A percentile compares a stretch with the other conserved stretches of the same genome.
These are phyloP conservation scores for Falciphora oryzae DNA, from an alignment of 2,329 filamentous ascomycete genomes.

Conservation along the genomic window DNA sequence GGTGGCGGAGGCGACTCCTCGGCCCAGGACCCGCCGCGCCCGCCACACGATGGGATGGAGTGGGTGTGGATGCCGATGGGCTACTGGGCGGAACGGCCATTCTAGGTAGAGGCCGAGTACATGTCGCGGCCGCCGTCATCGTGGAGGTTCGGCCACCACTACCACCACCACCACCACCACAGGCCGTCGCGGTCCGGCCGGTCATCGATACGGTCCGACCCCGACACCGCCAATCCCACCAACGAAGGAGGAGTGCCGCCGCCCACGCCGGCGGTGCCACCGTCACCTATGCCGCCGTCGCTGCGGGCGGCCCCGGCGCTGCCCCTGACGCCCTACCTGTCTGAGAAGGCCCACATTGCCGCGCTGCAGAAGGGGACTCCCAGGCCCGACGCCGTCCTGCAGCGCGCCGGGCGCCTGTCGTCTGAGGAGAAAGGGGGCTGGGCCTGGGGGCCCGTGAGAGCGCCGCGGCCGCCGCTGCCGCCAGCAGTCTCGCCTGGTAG, in stretches of 20 bases:
- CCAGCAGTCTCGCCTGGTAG: background rate
- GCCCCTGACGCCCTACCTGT: slow-evolving; percentile 20
- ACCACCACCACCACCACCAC: no score
- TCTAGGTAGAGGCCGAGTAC: slow-evolving; percentile 14
- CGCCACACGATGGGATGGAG: slow-evolving; percentile 48
- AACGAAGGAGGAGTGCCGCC: slow-evolving; percentile 12
- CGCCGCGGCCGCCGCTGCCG: no score
- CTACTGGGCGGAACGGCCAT: slow-evolving; percentile 53
- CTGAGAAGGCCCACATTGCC: slow-evolving; percentile 26
- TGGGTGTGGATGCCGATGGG: slow-evolving; percentile 60
- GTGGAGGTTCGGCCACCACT: background rate
- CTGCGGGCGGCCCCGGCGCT: slow-evolving; percentile 10
- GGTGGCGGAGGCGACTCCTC: background rate
- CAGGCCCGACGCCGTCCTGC: background rate
- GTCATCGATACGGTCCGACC: background rate
- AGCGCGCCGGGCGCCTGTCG: background rate
- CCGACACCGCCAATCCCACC: background rate
- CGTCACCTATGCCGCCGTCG: background rate
- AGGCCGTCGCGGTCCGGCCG: background rate
- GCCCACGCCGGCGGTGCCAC: slow-evolving; percentile 13
- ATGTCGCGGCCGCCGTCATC: background rate
- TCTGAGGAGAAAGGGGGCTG: no score
- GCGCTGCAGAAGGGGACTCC: slow-evolving; percentile 18
- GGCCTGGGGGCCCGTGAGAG: no score
- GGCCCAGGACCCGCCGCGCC: slow-evolving; percentile 43